These are phyloP conservation scores for Pseudonectria foliicola DNA, from an alignment of 2,329 filamentous ascomycete genomes.

Conservation along the genomic window DNA sequence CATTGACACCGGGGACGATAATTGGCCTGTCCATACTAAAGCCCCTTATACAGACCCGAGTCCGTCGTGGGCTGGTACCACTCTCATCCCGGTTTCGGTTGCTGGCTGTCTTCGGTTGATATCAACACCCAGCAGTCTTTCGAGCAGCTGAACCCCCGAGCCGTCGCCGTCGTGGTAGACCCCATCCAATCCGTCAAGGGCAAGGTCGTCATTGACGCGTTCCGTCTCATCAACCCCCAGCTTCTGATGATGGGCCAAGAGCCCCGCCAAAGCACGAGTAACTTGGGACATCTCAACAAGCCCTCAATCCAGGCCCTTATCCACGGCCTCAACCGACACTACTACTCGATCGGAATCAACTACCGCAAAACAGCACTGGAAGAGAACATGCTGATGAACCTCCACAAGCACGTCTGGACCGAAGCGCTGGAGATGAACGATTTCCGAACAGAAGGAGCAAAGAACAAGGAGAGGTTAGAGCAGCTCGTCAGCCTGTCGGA, in stretches of 20 bases:
- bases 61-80: slow-evolving; percentile 99
- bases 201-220: slow-evolving; percentile 98
- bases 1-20: neutral
- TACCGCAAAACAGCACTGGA: slow-evolving; percentile 96
- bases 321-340: slow-evolving; percentile 95
- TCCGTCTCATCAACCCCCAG: slow-evolving; percentile 97
- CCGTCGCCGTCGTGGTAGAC: slow-evolving; percentile 95
- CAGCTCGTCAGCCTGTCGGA: slow-evolving; percentile 84
- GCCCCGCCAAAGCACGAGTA: slow-evolving; percentile 94
- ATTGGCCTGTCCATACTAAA: slow-evolving; percentile 10
- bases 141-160: slow-evolving; percentile 92
- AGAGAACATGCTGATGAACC: slow-evolving; percentile 99
- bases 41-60: slow-evolving; percentile 59
- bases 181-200: slow-evolving; percentile 99
- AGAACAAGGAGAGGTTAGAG: slow-evolving; percentile 84
- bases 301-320: slow-evolving; percentile 99
- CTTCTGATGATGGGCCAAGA: slow-evolving; percentile 97
- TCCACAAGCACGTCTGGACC: slow-evolving; percentile 99
- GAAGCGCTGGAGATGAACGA: slow-evolving; percentile 96
- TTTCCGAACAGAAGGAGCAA: slow-evolving; percentile 74
- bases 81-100: slow-evolving; percentile 97
- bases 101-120: slow-evolving; percentile 97
- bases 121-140: slow-evolving; percentile 99
- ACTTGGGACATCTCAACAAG: slow-evolving; percentile 96
- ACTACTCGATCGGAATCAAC: slow-evolving; percentile 98